These are phyloP conservation scores for Poa pratensis DNA, from an alignment of 176 grass and related monocot genomes.

Conservation along the genomic window DNA sequence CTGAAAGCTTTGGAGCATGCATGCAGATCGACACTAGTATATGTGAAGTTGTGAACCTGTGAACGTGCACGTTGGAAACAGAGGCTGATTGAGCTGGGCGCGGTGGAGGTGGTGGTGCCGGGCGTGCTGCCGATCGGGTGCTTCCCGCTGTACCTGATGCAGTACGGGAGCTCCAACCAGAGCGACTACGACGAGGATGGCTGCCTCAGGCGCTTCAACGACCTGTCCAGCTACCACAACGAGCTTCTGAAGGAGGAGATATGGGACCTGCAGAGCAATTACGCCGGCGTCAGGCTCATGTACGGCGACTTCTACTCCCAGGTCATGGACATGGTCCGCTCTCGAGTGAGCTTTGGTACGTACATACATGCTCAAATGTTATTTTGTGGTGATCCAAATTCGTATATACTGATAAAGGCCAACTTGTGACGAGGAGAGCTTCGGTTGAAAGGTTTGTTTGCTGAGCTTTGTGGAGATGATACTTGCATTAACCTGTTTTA, in stretches of 20 bases:
- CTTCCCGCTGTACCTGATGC: conserved; percentile 79
- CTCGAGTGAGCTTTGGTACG: conserved; percentile 56
- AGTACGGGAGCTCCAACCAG: conserved; percentile 55
- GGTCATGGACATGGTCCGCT: conserved; percentile 61
- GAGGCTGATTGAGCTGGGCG: conserved; percentile 65
- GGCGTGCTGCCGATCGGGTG: conserved; percentile 80
- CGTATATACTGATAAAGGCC: too few species aligned
- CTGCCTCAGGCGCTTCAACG: conserved; percentile 66
- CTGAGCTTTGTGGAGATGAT: too few species aligned
- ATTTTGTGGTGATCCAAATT: too few species aligned
- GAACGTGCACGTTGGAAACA: conserved; percentile 7
- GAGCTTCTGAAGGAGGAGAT: conserved; percentile 51
- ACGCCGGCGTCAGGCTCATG: conserved; percentile 61
- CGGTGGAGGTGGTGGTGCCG: conserved; percentile 74
- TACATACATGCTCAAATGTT: neutral
- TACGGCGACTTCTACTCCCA: conserved; percentile 76
- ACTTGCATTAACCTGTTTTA: too few species aligned
- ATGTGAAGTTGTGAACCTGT: too few species aligned
- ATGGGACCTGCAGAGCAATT: conserved; percentile 50
- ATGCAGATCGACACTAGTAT: too few species aligned
- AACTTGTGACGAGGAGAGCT: too few species aligned
- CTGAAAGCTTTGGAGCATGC: neutral
- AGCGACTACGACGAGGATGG: conserved; percentile 68
- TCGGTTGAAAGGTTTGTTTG: too few species aligned
- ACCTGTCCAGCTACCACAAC: conserved; percentile 76